phyloP scores from a whole-genome alignment of 139 green algal genomes.

The Desmodesmus armatus region DNA sequence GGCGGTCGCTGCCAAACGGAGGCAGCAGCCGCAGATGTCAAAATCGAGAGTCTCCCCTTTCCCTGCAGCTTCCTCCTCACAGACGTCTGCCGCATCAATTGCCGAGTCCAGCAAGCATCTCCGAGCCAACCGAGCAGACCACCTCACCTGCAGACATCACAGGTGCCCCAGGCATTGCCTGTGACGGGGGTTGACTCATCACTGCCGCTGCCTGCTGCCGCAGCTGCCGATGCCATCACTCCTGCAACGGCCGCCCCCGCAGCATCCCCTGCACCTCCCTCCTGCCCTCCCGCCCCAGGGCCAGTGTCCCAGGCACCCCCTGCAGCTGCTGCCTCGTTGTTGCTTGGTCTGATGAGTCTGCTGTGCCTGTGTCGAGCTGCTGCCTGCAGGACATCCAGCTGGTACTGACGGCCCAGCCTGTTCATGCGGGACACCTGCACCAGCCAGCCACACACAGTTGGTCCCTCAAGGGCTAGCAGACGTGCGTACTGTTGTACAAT shows the following conservation, averaged over 20 bases:
- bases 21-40: too few relatives aligned
- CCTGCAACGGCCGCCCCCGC: neutral
- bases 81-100: too few relatives aligned
- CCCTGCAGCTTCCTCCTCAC: too few relatives aligned
- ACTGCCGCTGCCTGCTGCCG: slow-evolving; percentile 4
- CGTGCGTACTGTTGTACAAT: too few relatives aligned
- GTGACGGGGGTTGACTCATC: neutral
- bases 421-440: neutral
- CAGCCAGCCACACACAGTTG: too few relatives aligned
- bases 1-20: too few relatives aligned
- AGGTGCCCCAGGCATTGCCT: slow-evolving; percentile 12
- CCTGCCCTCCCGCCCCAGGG: neutral
- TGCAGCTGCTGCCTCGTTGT: slow-evolving; percentile 1
- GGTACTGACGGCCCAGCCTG: slow-evolving; percentile 29
- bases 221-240: neutral
- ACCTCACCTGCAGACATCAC: slow-evolving; percentile 45
- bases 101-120: too few relatives aligned
- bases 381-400: slow-evolving; percentile 19
- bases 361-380: slow-evolving; percentile 6
- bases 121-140: too few relatives aligned
- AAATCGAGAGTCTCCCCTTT: too few relatives aligned
- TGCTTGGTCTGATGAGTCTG: slow-evolving; percentile 2
- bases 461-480: neutral
- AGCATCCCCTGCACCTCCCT: neutral
- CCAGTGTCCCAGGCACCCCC: neutral